Base-by-base conservation (phyloP, 1,139 yeast genomes). In the Geotrichum carabidarum region DNA sequence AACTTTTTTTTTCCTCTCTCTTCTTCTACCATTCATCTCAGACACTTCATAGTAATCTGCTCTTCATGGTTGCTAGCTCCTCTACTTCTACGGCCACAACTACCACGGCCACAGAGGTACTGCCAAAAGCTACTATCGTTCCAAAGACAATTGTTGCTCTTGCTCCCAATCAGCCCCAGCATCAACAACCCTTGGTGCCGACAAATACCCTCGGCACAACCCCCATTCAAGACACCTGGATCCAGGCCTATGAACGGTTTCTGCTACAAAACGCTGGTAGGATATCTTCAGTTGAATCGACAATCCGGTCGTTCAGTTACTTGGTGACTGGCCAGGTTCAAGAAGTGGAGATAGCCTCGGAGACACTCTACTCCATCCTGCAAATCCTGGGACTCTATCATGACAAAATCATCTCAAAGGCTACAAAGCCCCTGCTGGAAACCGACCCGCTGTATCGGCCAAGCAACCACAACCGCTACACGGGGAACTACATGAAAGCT, bases 291-390 rank as follows among this genome's bases (percentile, higher is more conserved):
- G 63, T 71, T 31, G 78, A 74, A 58, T 65, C 70, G 14, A 66
- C 71, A 3, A 59, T 73, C 31, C 63, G 71, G 40, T 66, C 74
- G 18, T 61, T 74, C 47, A 65, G 71, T n/a, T 69, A 71, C 55
- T 61, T 74, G 34, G 60, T 72, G 15, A 77, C 78, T 0, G 75
- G 76, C 8, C 69, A 74, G 50, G 70, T 71, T 59, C 68, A 73
- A 49, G 71, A 73, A 41, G 73, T 71, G 38, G 78, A 74, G 55
- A 61, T 71, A 27, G 71, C 70, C 4, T 60, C 72, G 12, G 74
- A 71, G 58, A 37, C 51, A 54, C 62, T 71, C 36, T 70, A 68
- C 48, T 65, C 76, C 9, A 55, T 62, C 4, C 63, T 73, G 35
- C 70, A 71, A 55, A 63, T 74, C 7, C 60, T 74, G 31, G 73